These are phyloP conservation scores for Colletotrichum kahawae DNA, from an alignment of 2,329 filamentous ascomycete species.

Conservation along the genomic window DNA sequence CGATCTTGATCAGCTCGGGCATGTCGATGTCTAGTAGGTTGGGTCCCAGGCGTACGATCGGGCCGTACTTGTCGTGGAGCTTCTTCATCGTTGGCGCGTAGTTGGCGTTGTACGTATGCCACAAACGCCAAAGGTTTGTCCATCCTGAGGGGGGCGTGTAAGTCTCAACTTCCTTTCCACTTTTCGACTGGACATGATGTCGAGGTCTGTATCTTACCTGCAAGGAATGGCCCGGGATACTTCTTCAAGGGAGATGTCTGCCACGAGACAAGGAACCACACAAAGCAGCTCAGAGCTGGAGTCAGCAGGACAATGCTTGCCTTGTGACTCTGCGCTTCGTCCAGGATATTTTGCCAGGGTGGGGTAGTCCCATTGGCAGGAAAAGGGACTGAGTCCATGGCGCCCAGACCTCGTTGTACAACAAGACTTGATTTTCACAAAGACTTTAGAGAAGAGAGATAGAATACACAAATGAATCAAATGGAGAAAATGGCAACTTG, in stretches of 20 bases:
- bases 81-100: conserved; percentile 26
- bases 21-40: conserved; percentile 31
- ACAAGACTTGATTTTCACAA: background rate
- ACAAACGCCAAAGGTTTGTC: conserved; percentile 33
- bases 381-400: background rate
- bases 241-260: conserved; percentile 29
- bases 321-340: background rate
- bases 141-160: conserved; percentile 14
- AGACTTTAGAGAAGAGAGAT: background rate
- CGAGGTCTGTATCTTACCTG: conserved; percentile 24
- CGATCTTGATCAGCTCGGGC: conserved; percentile 30
- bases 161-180: background rate
- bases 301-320: background rate
- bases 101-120: conserved; percentile 23
- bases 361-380: background rate
- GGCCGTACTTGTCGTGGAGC: conserved; percentile 34
- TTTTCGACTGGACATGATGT: background rate
- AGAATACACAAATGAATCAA: too few relatives aligned
- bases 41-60: conserved; percentile 33
- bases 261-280: conserved; percentile 2
- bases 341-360: background rate
- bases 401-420: background rate
- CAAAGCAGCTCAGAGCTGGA: background rate
- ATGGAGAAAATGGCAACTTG: background rate
- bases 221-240: conserved; percentile 36